phyloP scores from a whole-genome alignment of 306 rosid species.

The Corylus avellana region DNA sequence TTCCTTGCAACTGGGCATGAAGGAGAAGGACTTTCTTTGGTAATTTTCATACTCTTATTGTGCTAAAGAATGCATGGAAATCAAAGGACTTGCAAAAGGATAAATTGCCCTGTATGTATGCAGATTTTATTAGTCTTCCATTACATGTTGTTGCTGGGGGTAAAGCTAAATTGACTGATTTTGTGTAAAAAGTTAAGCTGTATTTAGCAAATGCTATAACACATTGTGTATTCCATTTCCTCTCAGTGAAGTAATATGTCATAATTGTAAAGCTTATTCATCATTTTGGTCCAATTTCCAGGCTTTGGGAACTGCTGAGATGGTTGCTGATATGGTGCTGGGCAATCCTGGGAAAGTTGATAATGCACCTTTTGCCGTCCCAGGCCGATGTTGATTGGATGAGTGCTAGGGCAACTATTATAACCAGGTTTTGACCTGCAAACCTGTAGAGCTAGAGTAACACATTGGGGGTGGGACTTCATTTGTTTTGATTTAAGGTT shows the following conservation, averaged over 20 bases:
- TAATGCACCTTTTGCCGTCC: conserved; percentile 50
- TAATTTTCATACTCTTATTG: conserved; percentile 31
- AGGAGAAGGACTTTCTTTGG: conserved; percentile 87
- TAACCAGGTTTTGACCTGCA: background rate
- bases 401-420: background rate
- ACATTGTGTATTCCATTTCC: background rate
- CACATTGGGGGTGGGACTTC: no score
- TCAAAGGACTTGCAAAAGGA: background rate
- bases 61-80: background rate
- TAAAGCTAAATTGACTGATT: background rate
- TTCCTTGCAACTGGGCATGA: conserved; percentile 96
- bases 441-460: background rate
- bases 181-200: conserved; percentile 12
- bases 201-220: conserved; percentile 18
- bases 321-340: conserved; percentile 67
- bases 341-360: conserved; percentile 55
- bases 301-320: conserved; percentile 93
- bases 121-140: background rate
- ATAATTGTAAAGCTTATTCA: background rate
- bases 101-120: background rate
- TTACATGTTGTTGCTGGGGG: background rate
- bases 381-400: conserved; percentile 40
- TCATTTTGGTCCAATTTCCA: conserved; percentile 41
- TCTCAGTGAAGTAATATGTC: background rate
- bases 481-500: background rate